Conservation (phyloP, 495 filamentous ascomycete genomes). For the Penicillium fimorum region DNA sequence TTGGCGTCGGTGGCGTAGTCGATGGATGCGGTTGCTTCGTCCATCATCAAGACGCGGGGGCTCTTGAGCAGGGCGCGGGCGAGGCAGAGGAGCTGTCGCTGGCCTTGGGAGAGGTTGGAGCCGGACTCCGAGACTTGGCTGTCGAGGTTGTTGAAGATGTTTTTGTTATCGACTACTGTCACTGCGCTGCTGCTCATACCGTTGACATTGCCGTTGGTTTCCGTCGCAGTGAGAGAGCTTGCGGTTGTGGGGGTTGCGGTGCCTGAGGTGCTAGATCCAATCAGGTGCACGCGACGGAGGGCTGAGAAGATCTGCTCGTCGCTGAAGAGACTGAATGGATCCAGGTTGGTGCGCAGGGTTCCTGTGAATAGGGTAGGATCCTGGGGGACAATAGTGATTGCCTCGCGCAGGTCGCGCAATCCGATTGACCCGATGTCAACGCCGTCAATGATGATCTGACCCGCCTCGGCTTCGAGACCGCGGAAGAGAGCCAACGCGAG, state of each 20-base stretch:
- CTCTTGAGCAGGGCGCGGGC: slow-evolving; percentile 90
- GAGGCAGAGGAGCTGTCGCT: slow-evolving; percentile 92
- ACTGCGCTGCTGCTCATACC: slow-evolving; percentile 38
- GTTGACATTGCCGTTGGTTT: slow-evolving; percentile 30
- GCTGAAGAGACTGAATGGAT: slow-evolving; percentile 88
- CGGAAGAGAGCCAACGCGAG: slow-evolving; percentile 95
- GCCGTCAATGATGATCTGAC: slow-evolving; percentile 86
- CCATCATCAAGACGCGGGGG: slow-evolving; percentile 94
- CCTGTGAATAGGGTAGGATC: slow-evolving; percentile 97
- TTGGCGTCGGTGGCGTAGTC: slow-evolving; percentile 95
- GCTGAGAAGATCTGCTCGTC: slow-evolving; percentile 89
- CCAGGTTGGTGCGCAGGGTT: slow-evolving; percentile 91
- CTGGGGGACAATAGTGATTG: slow-evolving; percentile 97
- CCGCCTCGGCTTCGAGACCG: slow-evolving; percentile 88
- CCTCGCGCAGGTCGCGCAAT: slow-evolving; percentile 84
- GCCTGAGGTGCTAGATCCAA: slow-evolving; percentile 58
- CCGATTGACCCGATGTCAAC: slow-evolving; percentile 88
- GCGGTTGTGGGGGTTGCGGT: slow-evolving; percentile 44
- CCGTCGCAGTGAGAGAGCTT: slow-evolving; percentile 29
- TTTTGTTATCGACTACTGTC: slow-evolving; percentile 70
- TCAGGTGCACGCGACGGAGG: slow-evolving; percentile 86
- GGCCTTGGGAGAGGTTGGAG: slow-evolving; percentile 94
- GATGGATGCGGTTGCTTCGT: slow-evolving; percentile 97
- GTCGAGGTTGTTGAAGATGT: slow-evolving; percentile 86
- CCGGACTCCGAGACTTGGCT: slow-evolving; percentile 88